Evolutionary conservation across 2,329 filamentous ascomycete genomes (phyloP).

Genomic region (Biscogniauxia mediterranea): DNA sequence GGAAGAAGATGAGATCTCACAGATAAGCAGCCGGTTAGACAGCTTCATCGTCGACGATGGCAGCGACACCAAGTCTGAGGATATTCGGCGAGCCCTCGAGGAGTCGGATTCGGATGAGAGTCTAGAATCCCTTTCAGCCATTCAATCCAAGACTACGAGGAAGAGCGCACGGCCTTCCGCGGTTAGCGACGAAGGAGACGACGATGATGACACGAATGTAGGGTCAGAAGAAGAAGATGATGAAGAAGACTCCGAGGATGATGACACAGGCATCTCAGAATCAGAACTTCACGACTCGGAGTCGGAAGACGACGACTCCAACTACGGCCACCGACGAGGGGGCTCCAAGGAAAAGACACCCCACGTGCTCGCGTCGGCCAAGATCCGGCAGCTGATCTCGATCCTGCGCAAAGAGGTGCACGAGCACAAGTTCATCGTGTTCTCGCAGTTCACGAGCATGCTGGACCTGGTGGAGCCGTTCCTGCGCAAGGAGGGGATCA

Average conservation of each 20-base stretch:
- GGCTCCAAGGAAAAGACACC: slow-evolving; percentile 42
- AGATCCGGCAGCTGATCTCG: slow-evolving; percentile 81
- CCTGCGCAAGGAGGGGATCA: slow-evolving; percentile 69
- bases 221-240: slow-evolving; percentile 26
- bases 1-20: slow-evolving; percentile 43
- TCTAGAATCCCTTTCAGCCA: slow-evolving; percentile 29
- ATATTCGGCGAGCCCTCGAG: slow-evolving; percentile 25
- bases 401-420: slow-evolving; percentile 76
- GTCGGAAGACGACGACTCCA: slow-evolving; percentile 38
- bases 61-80: slow-evolving; percentile 30
- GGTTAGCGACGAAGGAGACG: slow-evolving; percentile 11
- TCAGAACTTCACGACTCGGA: slow-evolving; percentile 41
- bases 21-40: slow-evolving; percentile 50
- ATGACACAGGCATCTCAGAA: slow-evolving; percentile 37
- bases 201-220: slow-evolving; percentile 18
- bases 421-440: slow-evolving; percentile 95
- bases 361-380: slow-evolving; percentile 72
- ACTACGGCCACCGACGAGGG: slow-evolving; percentile 33
- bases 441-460: slow-evolving; percentile 98
- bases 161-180: slow-evolving; percentile 13
- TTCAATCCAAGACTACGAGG: slow-evolving; percentile 23
- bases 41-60: slow-evolving; percentile 57
- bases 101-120: slow-evolving; percentile 31
- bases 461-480: slow-evolving; percentile 94
- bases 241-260: slow-evolving; percentile 25